phyloP scores from a whole-genome alignment of 2,329 filamentous ascomycete genomes.

The Fusarium sp. region DNA sequence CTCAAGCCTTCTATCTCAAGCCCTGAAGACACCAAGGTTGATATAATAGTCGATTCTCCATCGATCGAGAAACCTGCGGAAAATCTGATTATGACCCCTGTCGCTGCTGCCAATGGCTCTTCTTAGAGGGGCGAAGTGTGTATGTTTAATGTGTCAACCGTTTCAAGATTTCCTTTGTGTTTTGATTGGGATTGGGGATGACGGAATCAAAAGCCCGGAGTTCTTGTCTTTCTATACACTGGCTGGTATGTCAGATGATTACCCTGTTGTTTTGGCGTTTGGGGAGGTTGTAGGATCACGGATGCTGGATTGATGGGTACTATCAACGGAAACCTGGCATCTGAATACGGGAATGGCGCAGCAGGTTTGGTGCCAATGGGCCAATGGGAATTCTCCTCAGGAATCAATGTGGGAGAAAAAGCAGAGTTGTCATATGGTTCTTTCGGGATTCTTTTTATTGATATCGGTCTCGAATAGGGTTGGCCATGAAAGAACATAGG shows the following conservation, averaged over 20 bases:
- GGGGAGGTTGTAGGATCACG: conserved; percentile 35
- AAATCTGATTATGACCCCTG: conserved; percentile 36
- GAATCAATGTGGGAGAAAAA: conserved; percentile 22
- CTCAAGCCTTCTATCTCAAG: conserved; percentile 53
- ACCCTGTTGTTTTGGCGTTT: conserved; percentile 45
- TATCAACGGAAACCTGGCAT: conserved; percentile 13
- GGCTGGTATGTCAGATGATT: conserved; percentile 43
- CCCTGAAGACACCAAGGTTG: conserved; percentile 54
- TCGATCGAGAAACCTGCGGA: conserved; percentile 48
- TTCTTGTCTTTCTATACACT: conserved; percentile 47
- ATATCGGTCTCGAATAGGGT: conserved; percentile 3
- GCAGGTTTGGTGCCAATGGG: conserved; percentile 24
- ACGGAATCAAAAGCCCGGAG: conserved; percentile 49
- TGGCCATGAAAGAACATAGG: conserved; percentile 8
- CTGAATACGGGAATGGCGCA: conserved; percentile 25
- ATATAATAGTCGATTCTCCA: conserved; percentile 51
- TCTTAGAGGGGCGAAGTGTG: conserved; percentile 45
- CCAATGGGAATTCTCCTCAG: conserved; percentile 12
- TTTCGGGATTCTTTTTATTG: background rate
- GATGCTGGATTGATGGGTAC: conserved; percentile 24
- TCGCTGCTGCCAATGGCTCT: conserved; percentile 47
- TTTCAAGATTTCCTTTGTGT: conserved; percentile 36
- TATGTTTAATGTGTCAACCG: conserved; percentile 43
- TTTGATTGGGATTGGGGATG: conserved; percentile 34
- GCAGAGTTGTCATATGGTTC: background rate